Base-by-base conservation (phyloP, 345 rosid species). In the Linum usitatissimum region DNA sequence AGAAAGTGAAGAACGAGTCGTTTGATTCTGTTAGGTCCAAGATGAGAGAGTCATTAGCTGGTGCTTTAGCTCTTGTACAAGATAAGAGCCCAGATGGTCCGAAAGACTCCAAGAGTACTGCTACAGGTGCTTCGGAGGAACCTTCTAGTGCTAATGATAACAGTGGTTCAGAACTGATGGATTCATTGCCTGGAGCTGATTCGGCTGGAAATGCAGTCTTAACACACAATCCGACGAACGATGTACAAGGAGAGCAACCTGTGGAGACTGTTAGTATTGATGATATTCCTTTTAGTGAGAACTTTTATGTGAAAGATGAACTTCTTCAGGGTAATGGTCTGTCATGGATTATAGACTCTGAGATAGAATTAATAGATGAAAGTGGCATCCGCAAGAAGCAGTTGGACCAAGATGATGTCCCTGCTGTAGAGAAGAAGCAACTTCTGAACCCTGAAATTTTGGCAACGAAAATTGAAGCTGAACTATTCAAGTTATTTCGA, bases 281-380 rank as follows among this genome's bases (percentile, higher is more conserved):
- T 57, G 84, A 88, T 71, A 77, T 74, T 76, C 71, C 95, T 51
- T 82, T 84, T 67, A 59, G 88, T 64, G 96, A 90, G 39, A 78
- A 75, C 64, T 79, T 88, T 66, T 85, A 87, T 79, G 83, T 79
- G 48, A 80, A 76, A 65, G 99, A 93, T 83, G 99, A 93, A 53
- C 92, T 93, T 70, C 73, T 93, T 77, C 97, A 84, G 75, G 97
- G 94, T 60, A 90, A 93, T 69, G 99, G 97, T 20, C 83, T 94
- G 64, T 81, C 96, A 56, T 93, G 97, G 97, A 83, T 77, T 7
- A 28, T 87, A 78, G 96, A 82, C 49, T 66, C 92, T 56, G 83
- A 70, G 48, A 42, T 60, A 39, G 82, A 69, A 30, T 64, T 75
- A 51, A 66, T 58, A 31, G 84, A 75, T 61, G 62, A 77, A 28